Evolutionary conservation across 2,329 filamentous ascomycete genomes (phyloP), one percentile per base, ranked within the genome.

Genomic region (Cladophialophora psammophila): DNA sequence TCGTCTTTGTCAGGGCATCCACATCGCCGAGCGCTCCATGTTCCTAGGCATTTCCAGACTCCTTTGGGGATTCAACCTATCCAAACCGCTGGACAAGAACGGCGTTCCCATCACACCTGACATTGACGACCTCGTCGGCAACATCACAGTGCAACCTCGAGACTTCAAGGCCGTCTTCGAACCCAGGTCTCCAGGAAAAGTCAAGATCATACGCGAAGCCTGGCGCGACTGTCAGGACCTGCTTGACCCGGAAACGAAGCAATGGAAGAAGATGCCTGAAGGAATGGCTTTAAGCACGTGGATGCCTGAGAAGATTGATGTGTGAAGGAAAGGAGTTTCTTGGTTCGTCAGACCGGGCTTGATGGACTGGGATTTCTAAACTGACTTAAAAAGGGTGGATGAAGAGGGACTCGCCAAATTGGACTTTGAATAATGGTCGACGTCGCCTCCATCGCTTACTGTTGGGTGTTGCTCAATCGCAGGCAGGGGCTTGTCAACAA

Each of bases 1-100:
- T 3, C 70, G 76, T 0, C 66, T 78, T 13, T 78, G 76, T 60
- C 76, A 75, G 3, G 76, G 76, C 0, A 73, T 78, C 4, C 74
- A 77, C 65, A 66, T 78, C 20, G 77, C 76, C 0, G 76, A 79
- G 60, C 69, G 73, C 0, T 72, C 69, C 13, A 65, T 79, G 1
- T 76, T 72, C 55, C 55, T 76, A 1, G 71, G 67, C 0, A 64
- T 76, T 7, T 72, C 72, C 1, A 71, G 74, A 12, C 56, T 76
- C 2, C 45, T 78, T 1, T 78, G 77, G 77, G 73, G 72, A 0
- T 78, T 76, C 62, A 65, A 73, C 31, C 71, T 78, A 56, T 63
- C 66, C 15, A 71, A 66, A 26, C 58, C 67, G 15, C 13, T 60
- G 12, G 70, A 71, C n/a, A 38, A 58, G 2, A 35, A 52, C 5